These are phyloP conservation scores for Cicer bijugum DNA, from an alignment of 306 rosid species.

Conservation along the genomic window DNA sequence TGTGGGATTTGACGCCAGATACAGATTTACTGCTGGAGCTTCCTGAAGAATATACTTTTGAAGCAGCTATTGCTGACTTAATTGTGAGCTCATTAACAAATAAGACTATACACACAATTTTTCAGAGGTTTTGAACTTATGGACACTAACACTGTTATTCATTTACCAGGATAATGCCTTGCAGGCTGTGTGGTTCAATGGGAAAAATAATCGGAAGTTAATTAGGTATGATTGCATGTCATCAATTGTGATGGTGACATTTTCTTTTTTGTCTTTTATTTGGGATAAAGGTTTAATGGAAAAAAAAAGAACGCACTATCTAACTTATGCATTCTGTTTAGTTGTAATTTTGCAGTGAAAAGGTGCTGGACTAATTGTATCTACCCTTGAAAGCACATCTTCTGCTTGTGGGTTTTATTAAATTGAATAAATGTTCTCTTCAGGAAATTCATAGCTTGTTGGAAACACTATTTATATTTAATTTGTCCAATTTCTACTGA, in stretches of 20 bases:
- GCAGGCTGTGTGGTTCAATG: conserved; percentile 71
- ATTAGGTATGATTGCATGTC: conserved; percentile 50
- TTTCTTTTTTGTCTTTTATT: not conserved
- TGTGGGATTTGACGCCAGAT: conserved; percentile 79
- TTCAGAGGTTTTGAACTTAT: not conserved
- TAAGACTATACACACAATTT: not conserved
- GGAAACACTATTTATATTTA: not conserved
- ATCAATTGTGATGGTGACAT: not conserved
- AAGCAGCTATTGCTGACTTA: conserved; percentile 70
- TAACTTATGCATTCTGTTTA: too few species aligned
- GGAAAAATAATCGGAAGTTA: conserved; percentile 40
- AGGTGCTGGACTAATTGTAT: too few species aligned
- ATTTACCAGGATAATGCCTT: conserved; percentile 68
- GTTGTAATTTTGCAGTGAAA: too few species aligned
- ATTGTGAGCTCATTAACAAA: conserved; percentile 54
- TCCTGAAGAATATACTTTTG: conserved; percentile 62
- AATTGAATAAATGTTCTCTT: not conserved
- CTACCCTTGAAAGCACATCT: too few species aligned
- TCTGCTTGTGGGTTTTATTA: too few species aligned
- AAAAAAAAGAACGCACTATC: not conserved
- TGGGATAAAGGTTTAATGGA: not conserved
- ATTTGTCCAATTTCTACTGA: conserved; percentile 5
- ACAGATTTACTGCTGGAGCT: conserved; percentile 58
- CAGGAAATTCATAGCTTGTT: not conserved
- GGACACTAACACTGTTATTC: conserved; percentile 20